phyloP scores from a whole-genome alignment of 768 basidiomycete species.

The Pholiota microspora region DNA sequence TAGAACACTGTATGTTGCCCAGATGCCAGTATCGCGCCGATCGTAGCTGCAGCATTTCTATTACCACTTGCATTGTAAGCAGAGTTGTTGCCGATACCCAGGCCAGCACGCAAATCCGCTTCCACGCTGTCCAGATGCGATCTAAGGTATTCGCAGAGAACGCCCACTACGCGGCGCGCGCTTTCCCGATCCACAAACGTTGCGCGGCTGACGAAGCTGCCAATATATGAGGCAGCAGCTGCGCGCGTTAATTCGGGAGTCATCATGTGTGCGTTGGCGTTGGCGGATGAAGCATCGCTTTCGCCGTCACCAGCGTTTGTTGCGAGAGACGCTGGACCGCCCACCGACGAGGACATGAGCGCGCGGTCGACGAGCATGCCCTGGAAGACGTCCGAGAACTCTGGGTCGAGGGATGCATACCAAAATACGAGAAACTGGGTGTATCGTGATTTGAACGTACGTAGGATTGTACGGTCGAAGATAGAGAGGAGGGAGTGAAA shows the following conservation, averaged over 20 bases:
- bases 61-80: constrained; percentile 1
- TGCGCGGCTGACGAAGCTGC: constrained; percentile 88
- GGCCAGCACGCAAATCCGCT: constrained; percentile 39
- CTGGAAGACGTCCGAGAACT: constrained; percentile 90
- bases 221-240: constrained; percentile 93
- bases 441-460: constrained; percentile 95
- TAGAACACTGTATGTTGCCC: constrained; percentile 80
- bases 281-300: constrained; percentile 6
- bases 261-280: constrained; percentile 25
- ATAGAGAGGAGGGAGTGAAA: constrained; percentile 89
- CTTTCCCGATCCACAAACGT: constrained; percentile 76
- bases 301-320: background rate
- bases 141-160: constrained; percentile 86
- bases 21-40: constrained; percentile 23
- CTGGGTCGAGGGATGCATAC: constrained; percentile 85
- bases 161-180: constrained; percentile 67
- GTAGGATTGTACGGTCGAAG: constrained; percentile 91
- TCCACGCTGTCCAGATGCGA: constrained; percentile 76
- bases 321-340: constrained; percentile 15
- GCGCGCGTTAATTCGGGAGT: constrained; percentile 78
- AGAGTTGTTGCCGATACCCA: constrained; percentile 16
- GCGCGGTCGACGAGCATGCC: constrained; percentile 94
- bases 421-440: constrained; percentile 97
- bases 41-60: constrained; percentile 12
- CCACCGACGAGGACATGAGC: constrained; percentile 44